phyloP scores from a whole-genome alignment of 2,329 filamentous ascomycete species.

The Scedosporium apiospermum region DNA sequence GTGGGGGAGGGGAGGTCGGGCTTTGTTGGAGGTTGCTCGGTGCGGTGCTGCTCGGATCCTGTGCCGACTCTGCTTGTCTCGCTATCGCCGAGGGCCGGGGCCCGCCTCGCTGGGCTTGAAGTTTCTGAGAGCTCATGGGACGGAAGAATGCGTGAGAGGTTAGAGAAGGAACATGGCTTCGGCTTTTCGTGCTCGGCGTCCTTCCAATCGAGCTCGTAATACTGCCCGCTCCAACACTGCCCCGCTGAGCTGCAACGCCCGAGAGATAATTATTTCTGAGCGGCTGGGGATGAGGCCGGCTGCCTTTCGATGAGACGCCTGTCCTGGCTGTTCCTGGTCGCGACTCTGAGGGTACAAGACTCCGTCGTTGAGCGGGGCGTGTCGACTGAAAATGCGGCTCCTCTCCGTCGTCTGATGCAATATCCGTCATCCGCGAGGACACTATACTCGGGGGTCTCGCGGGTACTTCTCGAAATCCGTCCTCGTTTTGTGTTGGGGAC shows the following conservation, averaged over 20 bases:
- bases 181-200: constrained; percentile 53
- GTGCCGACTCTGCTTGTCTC: constrained; percentile 6
- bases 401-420: constrained; percentile 46
- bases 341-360: constrained; percentile 34
- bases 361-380: constrained; percentile 25
- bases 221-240: constrained; percentile 19
- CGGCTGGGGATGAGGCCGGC: constrained; percentile 45
- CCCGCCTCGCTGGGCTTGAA: constrained; percentile 62
- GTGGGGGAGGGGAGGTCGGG: background rate
- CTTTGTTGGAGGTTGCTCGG: constrained; percentile 2
- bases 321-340: constrained; percentile 47
- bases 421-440: constrained; percentile 63
- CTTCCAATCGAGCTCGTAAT: background rate
- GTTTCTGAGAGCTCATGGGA: constrained; percentile 90
- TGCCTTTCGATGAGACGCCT: constrained; percentile 35
- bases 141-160: constrained; percentile 88
- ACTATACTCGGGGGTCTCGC: constrained; percentile 52
- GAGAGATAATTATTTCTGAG: constrained; percentile 40
- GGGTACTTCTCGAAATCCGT: constrained; percentile 14
- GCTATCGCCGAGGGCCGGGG: constrained; percentile 5
- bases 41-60: background rate
- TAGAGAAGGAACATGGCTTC: constrained; percentile 82
- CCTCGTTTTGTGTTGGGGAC: background rate
- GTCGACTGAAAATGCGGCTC: constrained; percentile 23
- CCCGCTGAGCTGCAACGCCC: constrained; percentile 34